phyloP scores from a whole-genome alignment of 1,284 basidiomycete species.

The Termitomyces sp. region DNA sequence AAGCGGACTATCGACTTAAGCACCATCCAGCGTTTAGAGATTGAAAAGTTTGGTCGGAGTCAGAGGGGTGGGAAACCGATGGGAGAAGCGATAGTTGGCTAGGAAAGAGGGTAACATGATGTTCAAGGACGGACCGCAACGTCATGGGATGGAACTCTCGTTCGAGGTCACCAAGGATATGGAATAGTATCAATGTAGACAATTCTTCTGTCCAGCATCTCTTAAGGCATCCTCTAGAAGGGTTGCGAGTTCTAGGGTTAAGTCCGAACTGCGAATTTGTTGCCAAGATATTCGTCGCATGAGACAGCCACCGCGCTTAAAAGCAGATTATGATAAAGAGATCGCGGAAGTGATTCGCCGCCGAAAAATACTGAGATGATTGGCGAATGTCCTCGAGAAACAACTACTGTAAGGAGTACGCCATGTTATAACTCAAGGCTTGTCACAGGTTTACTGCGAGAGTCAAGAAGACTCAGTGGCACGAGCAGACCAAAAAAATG shows the following conservation, averaged over 20 bases:
- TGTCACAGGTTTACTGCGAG: neutral
- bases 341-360: constrained; percentile 6
- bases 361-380: neutral
- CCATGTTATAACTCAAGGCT: neutral
- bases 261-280: constrained; percentile 9
- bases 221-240: constrained; percentile 5
- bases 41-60: neutral
- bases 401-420: neutral
- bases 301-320: constrained; percentile 13
- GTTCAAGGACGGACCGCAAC: neutral
- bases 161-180: neutral
- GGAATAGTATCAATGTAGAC: neutral
- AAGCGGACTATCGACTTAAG: constrained; percentile 13
- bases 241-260: neutral
- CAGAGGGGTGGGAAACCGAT: neutral
- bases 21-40: constrained; percentile 9
- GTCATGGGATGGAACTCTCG: neutral
- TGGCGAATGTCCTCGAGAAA: neutral
- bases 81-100: constrained; percentile 1
- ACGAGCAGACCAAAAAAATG: too few relatives aligned
- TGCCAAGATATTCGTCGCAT: constrained; percentile 8
- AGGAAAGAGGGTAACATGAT: constrained; percentile 2
- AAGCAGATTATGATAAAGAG: constrained; percentile 14
- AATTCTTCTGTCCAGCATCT: constrained; percentile 1
- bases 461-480: neutral